Evolutionary conservation across 257 asterid genomes (phyloP), one percentile per base, ranked within the genome.

Genomic region (Solanum sejunctum): DNA sequence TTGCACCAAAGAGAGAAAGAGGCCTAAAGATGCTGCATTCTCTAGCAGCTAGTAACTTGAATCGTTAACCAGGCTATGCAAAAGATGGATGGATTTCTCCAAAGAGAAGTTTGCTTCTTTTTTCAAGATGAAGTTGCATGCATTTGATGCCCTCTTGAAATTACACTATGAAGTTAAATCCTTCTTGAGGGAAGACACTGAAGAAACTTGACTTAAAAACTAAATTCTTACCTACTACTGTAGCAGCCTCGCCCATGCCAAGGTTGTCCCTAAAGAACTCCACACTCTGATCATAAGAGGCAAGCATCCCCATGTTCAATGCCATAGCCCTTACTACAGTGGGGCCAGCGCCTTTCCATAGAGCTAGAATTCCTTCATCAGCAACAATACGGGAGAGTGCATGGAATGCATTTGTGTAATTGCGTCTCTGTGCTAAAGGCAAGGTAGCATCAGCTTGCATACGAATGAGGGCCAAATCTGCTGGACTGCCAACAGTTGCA

Each of bases 271-370:
- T 92, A 85, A 83, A 94, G 86, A 93, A 92, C 91, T 96, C 99
- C 18, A 91, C 95, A 86, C 95, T 91, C 88, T 96, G 99, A 51
- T 96, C 99, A 85, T 96, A 96, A 49, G 98, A 96, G 73, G 99
- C 95, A 85, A 96, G 98, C 99, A 96, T 96, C 58, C 99, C 99
- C 99, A 95, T 96, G 90, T 96, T 96, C 63, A 96, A 93, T 23
- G 98, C 98, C 99, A 96, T 96, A 60, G 99, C 99, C 91, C 99
- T 93, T 45, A 96, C 99, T 51, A 96, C 99, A 32, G 36, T 32
- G 10, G 99, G 99, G 80, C 97, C 98, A 6, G 99, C 98, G 60
- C 99, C 99, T 91, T 96, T 96, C 99, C 99, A 96, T 26, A 95
- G 95, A 3, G 99, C 94, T 86, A 93, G 84, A 8, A 96, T 91